Evolutionary conservation across 2,329 filamentous ascomycete species (phyloP), one percentile per base, ranked within the genome.

Genomic region (Pyrenochaeta sp.): DNA sequence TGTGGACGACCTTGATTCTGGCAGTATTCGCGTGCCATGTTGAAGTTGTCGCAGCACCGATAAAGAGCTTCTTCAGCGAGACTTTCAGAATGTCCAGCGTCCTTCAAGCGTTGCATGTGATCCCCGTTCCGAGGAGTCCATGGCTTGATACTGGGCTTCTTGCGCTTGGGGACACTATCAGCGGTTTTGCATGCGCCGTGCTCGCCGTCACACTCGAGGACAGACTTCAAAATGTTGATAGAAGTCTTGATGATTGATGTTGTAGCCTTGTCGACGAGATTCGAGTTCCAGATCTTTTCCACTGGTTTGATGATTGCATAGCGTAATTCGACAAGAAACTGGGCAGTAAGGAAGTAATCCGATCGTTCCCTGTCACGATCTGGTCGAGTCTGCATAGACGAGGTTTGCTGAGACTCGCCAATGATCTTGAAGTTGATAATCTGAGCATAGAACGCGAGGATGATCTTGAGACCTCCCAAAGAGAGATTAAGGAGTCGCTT

Each of bases 281-380:
- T 78, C 1, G 91, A 95, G 55, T 90, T 85, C 95, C 94, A 99
- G 19, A 97, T 81, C 32, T 86, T 81, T 43, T 82, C 81, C 27
- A 94, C 81, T 31, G 87, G 83, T 1, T 91, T 89, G 10, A 96
- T 74, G 18, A 96, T 83, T 18, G 86, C 83, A 72, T 88, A 84
- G 28, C 94, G 87, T 28, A 97, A 74, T 67, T 97, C 93, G 5
- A 97, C 85, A 10, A 96, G 76, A 41, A 97, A 88, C 60, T 96
- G 93, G 1, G 83, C 78, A 10, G 85, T 80, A 7, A 79, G 74
- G 67, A 89, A 89, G 58, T 80, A 83, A 57, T 87, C 83, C 7
- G 80, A 70, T 19, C 78, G 76, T 35, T 79, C 77, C 23, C 80
- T 73, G 35, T 85, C 81, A 30, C 79, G 75, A 7, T 84, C 81